Evolutionary conservation across 2,329 filamentous ascomycete species (phyloP).

Genomic region (Botrytis paeoniae): DNA sequence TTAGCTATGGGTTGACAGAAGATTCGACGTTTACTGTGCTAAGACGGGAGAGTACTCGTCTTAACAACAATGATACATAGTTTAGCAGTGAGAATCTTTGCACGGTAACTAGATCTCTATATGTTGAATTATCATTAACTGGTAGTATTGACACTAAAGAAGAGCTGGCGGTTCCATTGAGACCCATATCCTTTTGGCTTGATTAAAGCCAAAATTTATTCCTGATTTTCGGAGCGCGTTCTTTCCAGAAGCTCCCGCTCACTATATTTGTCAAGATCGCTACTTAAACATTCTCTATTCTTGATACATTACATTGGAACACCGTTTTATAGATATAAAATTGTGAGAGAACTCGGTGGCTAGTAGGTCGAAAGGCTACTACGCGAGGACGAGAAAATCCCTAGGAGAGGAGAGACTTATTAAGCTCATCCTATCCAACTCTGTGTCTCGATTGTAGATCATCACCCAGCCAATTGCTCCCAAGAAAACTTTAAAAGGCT

Average conservation of each 20-base stretch:
- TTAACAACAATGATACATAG: background rate
- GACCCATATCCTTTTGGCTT: background rate
- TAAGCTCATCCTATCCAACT: background rate
- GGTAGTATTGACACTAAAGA: background rate
- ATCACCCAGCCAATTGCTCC: background rate
- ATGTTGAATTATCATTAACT: background rate
- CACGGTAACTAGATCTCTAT: background rate
- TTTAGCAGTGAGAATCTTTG: background rate
- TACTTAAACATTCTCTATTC: background rate
- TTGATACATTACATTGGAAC: background rate
- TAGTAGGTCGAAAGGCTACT: background rate
- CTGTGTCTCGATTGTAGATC: background rate
- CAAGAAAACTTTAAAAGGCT: background rate
- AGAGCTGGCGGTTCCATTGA: background rate
- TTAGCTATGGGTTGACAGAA: too few relatives aligned
- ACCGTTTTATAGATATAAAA: background rate
- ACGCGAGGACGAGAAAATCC: background rate
- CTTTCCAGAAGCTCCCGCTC: background rate
- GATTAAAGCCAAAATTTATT: background rate
- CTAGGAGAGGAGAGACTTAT: background rate
- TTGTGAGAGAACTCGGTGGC: background rate
- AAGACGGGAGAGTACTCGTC: background rate
- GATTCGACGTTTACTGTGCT: too few relatives aligned
- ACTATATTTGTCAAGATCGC: background rate
- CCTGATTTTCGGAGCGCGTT: background rate